These are phyloP conservation scores for Cytospora chrysosperma DNA, from an alignment of 2,329 filamentous ascomycete species.

Conservation along the genomic window DNA sequence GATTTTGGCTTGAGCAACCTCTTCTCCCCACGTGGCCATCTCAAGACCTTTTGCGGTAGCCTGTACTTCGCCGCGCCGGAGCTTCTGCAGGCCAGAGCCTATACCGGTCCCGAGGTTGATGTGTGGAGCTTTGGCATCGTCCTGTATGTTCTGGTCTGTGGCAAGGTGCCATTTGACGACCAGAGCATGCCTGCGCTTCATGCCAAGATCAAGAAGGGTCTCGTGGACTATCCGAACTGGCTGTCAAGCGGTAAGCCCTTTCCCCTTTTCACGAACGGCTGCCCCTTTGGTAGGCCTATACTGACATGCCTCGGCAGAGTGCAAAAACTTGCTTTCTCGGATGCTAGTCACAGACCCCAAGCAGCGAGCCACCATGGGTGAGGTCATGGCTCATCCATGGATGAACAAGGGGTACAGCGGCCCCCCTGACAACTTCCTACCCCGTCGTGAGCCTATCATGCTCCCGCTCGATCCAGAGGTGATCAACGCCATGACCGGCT, in stretches of 20 bases:
- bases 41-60: slow-evolving; percentile 97
- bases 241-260: slow-evolving; percentile 73
- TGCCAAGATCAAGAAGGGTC: slow-evolving; percentile 96
- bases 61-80: slow-evolving; percentile 97
- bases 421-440: slow-evolving; percentile 86
- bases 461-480: slow-evolving; percentile 81
- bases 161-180: slow-evolving; percentile 97
- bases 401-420: slow-evolving; percentile 87
- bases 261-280: background rate
- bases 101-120: slow-evolving; percentile 95
- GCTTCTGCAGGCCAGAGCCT: slow-evolving; percentile 86
- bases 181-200: slow-evolving; percentile 98
- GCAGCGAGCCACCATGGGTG: slow-evolving; percentile 79
- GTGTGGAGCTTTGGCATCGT: slow-evolving; percentile 99
- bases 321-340: slow-evolving; percentile 84
- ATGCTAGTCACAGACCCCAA: slow-evolving; percentile 96
- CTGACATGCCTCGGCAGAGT: slow-evolving; percentile 59
- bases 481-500: slow-evolving; percentile 92
- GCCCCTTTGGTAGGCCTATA: background rate
- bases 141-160: slow-evolving; percentile 92
- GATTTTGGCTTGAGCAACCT: slow-evolving; percentile 97
- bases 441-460: slow-evolving; percentile 77
- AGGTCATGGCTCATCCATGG: slow-evolving; percentile 96
- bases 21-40: slow-evolving; percentile 78
- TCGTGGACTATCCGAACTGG: slow-evolving; percentile 94